A percentile compares a stretch with the other conserved stretches of the same genome.
Conservation (phyloP, 2,329 filamentous ascomycete species). For the Cercospora zeae-maydis region DNA sequence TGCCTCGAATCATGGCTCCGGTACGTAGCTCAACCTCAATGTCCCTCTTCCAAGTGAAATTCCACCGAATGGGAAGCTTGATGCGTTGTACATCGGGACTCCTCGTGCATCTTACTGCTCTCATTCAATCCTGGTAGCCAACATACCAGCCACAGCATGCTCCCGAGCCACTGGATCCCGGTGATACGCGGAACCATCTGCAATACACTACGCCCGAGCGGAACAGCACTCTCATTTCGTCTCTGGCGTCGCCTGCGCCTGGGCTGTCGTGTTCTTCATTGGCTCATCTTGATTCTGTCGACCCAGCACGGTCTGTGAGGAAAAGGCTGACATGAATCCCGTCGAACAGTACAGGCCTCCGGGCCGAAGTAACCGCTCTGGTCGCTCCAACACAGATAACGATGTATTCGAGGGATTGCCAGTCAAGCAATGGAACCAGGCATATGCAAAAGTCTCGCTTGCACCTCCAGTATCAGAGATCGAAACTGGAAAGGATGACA, state of each 20-base stretch:
- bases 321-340: slow-evolving; percentile 21
- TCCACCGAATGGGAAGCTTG: neutral
- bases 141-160: slow-evolving; percentile 7
- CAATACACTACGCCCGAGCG: neutral
- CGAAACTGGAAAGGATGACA: slow-evolving; percentile 49
- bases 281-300: neutral
- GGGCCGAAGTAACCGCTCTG: slow-evolving; percentile 56
- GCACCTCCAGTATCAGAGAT: slow-evolving; percentile 32
- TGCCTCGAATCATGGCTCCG: slow-evolving; percentile 4
- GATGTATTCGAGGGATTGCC: slow-evolving; percentile 73
- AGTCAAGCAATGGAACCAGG: slow-evolving; percentile 81
- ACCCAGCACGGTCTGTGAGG: neutral
- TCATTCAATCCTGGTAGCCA: slow-evolving; percentile 1
- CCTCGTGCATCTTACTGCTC: neutral
- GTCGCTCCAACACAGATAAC: slow-evolving; percentile 59
- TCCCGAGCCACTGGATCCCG: slow-evolving; percentile 9
- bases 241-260: neutral
- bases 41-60: neutral
- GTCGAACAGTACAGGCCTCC: slow-evolving; percentile 52
- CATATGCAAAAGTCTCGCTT: slow-evolving; percentile 31
- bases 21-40: slow-evolving; percentile 4
- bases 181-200: neutral
- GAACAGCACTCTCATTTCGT: neutral
- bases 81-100: neutral
- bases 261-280: neutral